phyloP scores from a whole-genome alignment of 768 basidiomycete genomes.

The Kwoniella sp. region DNA sequence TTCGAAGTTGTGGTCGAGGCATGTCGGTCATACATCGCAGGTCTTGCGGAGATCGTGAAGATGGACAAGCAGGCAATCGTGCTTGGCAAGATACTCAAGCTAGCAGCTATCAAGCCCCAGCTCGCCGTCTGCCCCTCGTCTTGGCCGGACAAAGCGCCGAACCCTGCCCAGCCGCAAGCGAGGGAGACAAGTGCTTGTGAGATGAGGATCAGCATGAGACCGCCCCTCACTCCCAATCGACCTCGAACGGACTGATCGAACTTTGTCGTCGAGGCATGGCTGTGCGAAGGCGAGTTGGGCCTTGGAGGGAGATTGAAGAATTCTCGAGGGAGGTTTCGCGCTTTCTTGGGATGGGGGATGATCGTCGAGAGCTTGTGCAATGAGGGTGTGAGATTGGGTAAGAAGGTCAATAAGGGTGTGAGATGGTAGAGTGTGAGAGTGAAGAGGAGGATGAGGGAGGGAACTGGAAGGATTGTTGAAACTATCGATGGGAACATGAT shows the following conservation, averaged over 20 bases:
- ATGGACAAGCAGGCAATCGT: constrained; percentile 9
- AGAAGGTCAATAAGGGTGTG: constrained; percentile 26
- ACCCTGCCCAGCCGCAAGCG: constrained; percentile 19
- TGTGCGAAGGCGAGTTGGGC: constrained; percentile 17
- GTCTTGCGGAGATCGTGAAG: constrained; percentile 26
- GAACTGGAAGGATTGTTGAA: constrained; percentile 27
- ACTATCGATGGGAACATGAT: constrained; percentile 37
- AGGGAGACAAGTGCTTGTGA: constrained; percentile 16
- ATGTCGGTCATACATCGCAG: constrained; percentile 5
- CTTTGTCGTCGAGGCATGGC: background rate
- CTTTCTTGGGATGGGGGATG: constrained; percentile 38
- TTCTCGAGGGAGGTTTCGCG: constrained; percentile 45
- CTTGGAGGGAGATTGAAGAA: constrained; percentile 50
- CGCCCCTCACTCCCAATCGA: constrained; percentile 22
- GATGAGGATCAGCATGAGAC: constrained; percentile 28
- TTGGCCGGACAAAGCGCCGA: background rate
- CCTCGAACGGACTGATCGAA: constrained; percentile 7
- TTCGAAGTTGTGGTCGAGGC: background rate
- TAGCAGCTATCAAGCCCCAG: constrained; percentile 17
- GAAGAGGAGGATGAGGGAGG: constrained; percentile 35
- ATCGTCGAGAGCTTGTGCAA: constrained; percentile 28
- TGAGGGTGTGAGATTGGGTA: constrained; percentile 22
- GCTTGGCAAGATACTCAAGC: background rate
- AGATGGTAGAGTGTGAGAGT: constrained; percentile 35
- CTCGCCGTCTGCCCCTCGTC: background rate